These are phyloP conservation scores for Saturnispora sanitii DNA, from an alignment of 805 yeast genomes.

Conservation along the genomic window DNA sequence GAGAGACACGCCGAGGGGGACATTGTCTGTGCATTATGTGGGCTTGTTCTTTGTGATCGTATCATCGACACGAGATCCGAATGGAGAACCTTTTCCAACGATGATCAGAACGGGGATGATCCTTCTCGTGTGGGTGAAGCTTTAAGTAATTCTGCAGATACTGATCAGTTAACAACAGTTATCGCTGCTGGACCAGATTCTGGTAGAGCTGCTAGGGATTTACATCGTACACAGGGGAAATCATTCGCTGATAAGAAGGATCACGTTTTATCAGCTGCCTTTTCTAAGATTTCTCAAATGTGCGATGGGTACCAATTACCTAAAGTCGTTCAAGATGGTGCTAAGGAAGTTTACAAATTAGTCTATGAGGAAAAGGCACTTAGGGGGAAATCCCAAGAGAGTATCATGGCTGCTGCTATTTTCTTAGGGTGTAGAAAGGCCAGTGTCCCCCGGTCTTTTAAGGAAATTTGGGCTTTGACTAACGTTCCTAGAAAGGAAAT, in stretches of 20 bases:
- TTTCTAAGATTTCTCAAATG: conserved; percentile 84
- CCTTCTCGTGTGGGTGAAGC: conserved; percentile 99
- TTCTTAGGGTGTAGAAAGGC: conserved; percentile 92
- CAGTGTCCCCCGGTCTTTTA: conserved; percentile 86
- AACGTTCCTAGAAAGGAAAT: conserved; percentile 91
- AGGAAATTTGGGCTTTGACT: conserved; percentile 92
- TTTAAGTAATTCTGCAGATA: conserved; percentile 81
- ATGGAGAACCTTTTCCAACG: conserved; percentile 98
- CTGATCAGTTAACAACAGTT: conserved; percentile 85
- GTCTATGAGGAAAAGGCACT: conserved; percentile 80
- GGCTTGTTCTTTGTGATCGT: conserved; percentile 82
- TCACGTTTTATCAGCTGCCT: conserved; percentile 79
- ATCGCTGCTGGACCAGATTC: conserved; percentile 84
- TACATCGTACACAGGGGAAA: conserved; percentile 81
- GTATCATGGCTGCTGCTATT: conserved; percentile 94
- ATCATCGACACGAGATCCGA: conserved; percentile 93
- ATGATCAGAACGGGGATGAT: conserved; percentile 96
- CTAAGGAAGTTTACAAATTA: conserved; percentile 88
- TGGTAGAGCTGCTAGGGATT: conserved; percentile 76
- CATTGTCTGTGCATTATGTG: conserved; percentile 96
- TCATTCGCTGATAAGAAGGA: conserved; percentile 82
- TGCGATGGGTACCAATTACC: conserved; percentile 96
- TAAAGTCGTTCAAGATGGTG: conserved; percentile 92
- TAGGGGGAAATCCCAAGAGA: conserved; percentile 85
- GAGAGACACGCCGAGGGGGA: conserved; percentile 97